Conservation (phyloP, 805 yeast genomes). For the Candida adriatica region DNA sequence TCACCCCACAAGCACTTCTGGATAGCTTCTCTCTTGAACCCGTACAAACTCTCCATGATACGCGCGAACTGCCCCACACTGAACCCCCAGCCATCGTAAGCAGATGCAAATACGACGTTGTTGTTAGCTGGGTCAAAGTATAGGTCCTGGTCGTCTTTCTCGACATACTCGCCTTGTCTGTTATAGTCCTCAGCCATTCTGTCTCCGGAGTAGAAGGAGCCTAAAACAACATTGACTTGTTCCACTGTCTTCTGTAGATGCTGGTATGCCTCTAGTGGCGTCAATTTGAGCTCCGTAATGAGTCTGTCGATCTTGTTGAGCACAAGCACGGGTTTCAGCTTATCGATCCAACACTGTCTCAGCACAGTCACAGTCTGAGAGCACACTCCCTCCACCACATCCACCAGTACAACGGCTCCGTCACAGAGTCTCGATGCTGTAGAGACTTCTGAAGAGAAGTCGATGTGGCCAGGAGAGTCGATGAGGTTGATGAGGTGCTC, state of each 20-base stretch:
- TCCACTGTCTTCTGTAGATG: slow-evolving; percentile 78
- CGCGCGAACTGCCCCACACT: slow-evolving; percentile 83
- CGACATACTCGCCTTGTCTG: slow-evolving; percentile 73
- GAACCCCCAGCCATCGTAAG: slow-evolving; percentile 98
- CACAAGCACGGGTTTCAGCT: slow-evolving; percentile 79
- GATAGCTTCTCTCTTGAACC: slow-evolving; percentile 71
- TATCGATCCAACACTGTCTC: slow-evolving; percentile 94
- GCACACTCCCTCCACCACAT: slow-evolving; percentile 97
- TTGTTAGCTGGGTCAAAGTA: slow-evolving; percentile 84
- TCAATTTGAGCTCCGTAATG: slow-evolving; percentile 70
- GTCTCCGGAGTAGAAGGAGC: slow-evolving; percentile 88
- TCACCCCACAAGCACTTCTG: slow-evolving; percentile 96
- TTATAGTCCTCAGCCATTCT: slow-evolving; percentile 80
- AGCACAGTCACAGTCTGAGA: slow-evolving; percentile 94
- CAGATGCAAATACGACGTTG: slow-evolving; percentile 86
- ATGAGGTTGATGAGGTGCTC: slow-evolving; percentile 87
- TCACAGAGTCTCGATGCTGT: slow-evolving; percentile 95
- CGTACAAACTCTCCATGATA: slow-evolving; percentile 76
- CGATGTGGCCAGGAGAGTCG: slow-evolving; percentile 99
- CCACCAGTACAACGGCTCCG: slow-evolving; percentile 92
- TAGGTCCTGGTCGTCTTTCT: slow-evolving; percentile 70
- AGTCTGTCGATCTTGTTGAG: slow-evolving; percentile 88
- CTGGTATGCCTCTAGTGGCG: slow-evolving; percentile 77
- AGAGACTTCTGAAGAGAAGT: slow-evolving; percentile 92
- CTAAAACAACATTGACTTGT: slow-evolving; percentile 91